Percentiles rank a stretch among this genome's conserved stretches.
Conservation (phyloP, 768 basidiomycete species). For the Daedaleopsis nitida region DNA sequence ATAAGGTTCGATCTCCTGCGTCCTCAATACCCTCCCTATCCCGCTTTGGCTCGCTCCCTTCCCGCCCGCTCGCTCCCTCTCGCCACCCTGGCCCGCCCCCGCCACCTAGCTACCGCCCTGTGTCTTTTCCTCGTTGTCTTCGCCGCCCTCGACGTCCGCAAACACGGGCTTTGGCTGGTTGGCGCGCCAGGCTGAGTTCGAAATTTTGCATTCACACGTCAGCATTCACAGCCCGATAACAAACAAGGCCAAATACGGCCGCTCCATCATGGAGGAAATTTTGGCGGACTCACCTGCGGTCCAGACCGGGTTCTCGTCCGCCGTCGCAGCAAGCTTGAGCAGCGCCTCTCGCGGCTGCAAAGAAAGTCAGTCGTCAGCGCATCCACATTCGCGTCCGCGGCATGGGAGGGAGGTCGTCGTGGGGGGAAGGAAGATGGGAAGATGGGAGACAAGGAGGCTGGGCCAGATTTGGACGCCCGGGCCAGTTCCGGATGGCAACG, state of each 20-base stretch:
- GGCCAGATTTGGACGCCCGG: constrained; percentile 18
- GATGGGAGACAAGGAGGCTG: constrained; percentile 11
- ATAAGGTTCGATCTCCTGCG: constrained; percentile 87
- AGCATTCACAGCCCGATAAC: constrained; percentile 35
- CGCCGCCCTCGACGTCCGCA: constrained; percentile 55
- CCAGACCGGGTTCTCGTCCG: constrained; percentile 82
- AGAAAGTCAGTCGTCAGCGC: constrained; percentile 5
- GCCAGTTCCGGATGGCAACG: constrained; percentile 25
- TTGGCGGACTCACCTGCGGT: constrained; percentile 67
- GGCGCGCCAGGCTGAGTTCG: constrained; percentile 71
- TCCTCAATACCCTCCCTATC: constrained; percentile 37
- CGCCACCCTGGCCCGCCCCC: background rate
- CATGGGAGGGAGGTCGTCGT: constrained; percentile 11
- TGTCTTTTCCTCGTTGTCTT: constrained; percentile 56
- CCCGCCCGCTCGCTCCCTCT: constrained; percentile 22
- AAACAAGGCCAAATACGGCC: constrained; percentile 47
- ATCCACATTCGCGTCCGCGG: background rate
- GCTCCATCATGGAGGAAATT: constrained; percentile 26
- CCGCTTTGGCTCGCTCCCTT: constrained; percentile 24
- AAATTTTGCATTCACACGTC: constrained; percentile 31
- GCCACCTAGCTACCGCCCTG: constrained; percentile 29
- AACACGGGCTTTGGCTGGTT: constrained; percentile 91
- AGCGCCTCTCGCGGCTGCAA: constrained; percentile 93
- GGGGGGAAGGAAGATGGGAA: constrained; percentile 19
- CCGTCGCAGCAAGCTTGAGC: constrained; percentile 84